These are phyloP conservation scores for Fraxinus americana DNA, from an alignment of 257 asterid genomes.

Conservation along the genomic window DNA sequence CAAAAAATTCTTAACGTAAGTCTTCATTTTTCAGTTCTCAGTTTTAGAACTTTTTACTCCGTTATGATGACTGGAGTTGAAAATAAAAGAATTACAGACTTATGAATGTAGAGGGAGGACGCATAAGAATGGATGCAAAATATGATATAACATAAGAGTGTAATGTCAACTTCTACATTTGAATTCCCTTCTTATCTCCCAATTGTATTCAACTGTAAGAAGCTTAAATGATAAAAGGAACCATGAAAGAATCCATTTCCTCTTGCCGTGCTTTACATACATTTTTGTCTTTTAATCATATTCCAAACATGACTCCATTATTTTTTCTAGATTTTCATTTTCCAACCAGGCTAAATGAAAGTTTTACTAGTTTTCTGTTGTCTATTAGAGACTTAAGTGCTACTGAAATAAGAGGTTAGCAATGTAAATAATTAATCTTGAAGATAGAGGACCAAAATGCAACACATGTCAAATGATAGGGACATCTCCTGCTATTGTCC, in stretches of 20 bases:
- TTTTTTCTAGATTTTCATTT: not conserved
- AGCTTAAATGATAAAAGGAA: not conserved
- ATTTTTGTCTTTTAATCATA: not conserved
- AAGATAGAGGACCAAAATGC: not conserved
- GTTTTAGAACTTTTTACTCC: not conserved
- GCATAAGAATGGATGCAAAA: not conserved
- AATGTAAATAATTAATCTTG: not conserved
- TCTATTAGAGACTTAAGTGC: not conserved
- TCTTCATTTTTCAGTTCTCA: not conserved
- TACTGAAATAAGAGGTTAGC: not conserved
- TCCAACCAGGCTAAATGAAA: not conserved
- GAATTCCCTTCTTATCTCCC: not conserved
- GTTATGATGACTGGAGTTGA: not conserved
- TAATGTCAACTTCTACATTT: not conserved
- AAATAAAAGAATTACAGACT: not conserved
- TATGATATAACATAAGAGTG: not conserved
- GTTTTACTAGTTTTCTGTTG: not conserved
- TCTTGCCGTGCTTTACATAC: not conserved
- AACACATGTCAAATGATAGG: not conserved
- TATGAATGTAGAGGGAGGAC: not conserved
- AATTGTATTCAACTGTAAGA: not conserved
- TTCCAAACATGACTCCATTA: not conserved
- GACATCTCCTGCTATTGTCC: not conserved
- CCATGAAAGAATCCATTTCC: not conserved
- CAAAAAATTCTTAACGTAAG: not conserved